These are phyloP conservation scores for Tremella yokohamensis DNA, from an alignment of 768 basidiomycete species.

Conservation along the genomic window DNA sequence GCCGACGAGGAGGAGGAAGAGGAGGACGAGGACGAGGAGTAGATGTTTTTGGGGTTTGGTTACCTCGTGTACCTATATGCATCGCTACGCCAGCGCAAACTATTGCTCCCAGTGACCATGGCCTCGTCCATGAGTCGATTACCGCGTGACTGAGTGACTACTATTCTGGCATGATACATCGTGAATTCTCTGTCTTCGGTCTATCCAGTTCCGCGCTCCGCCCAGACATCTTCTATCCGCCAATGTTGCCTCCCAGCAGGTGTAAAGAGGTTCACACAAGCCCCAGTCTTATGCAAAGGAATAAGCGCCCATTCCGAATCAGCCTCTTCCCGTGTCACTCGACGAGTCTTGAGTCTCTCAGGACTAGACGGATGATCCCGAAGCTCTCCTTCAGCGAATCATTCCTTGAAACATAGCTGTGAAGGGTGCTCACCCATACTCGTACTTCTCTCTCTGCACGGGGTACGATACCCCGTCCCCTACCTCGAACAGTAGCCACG, in stretches of 20 bases:
- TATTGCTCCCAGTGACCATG: too few relatives aligned
- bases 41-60: too few relatives aligned
- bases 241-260: not conserved
- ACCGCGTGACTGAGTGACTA: too few relatives aligned
- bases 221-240: conserved; percentile 2
- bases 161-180: too few relatives aligned
- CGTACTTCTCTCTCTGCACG: conserved; percentile 40
- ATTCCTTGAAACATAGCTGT: not conserved
- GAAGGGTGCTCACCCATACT: conserved; percentile 35
- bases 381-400: not conserved
- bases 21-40: conserved; percentile 23
- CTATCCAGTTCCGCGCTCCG: not conserved
- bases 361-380: conserved; percentile 1
- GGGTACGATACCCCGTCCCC: conserved; percentile 44
- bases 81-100: too few relatives aligned
- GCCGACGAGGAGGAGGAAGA: conserved; percentile 43
- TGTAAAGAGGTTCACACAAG: not conserved
- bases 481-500: conserved; percentile 35
- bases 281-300: not conserved
- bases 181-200: too few relatives aligned
- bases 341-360: not conserved
- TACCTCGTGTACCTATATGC: too few relatives aligned
- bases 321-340: not conserved
- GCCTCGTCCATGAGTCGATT: too few relatives aligned
- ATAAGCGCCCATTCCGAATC: conserved; percentile 1